phyloP scores from a whole-genome alignment of 805 yeast species.

The Candida ovalis region DNA sequence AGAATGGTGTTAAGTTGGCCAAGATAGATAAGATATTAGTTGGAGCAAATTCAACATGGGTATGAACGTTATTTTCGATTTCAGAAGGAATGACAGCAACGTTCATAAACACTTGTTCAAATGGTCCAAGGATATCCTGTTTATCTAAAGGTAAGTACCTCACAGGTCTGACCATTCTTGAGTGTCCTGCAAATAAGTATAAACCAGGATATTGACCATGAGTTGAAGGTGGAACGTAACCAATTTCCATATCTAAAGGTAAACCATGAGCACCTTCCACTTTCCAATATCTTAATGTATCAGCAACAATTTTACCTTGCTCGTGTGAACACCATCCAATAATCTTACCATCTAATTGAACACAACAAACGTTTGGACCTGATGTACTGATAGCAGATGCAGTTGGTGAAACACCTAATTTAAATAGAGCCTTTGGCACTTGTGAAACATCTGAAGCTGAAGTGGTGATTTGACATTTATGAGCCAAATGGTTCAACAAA shows the following conservation, averaged over 20 bases:
- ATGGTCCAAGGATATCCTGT: constrained; percentile 90
- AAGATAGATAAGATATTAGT: constrained; percentile 90
- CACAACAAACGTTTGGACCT: constrained; percentile 85
- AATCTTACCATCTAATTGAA: constrained; percentile 88
- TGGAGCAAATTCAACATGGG: constrained; percentile 93
- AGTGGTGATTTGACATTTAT: constrained; percentile 87
- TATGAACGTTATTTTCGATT: constrained; percentile 73
- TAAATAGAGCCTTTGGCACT: constrained; percentile 61
- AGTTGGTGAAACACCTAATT: constrained; percentile 79
- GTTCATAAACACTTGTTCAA: constrained; percentile 96
- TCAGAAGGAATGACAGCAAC: constrained; percentile 93
- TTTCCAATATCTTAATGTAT: constrained; percentile 89
- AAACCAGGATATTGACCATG: constrained; percentile 98
- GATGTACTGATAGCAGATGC: constrained; percentile 64
- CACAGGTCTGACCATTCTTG: constrained; percentile 96
- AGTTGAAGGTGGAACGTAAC: constrained; percentile 92
- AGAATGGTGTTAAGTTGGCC: constrained; percentile 96
- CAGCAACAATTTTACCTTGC: constrained; percentile 82
- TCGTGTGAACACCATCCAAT: constrained; percentile 93
- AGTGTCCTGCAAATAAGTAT: constrained; percentile 83
- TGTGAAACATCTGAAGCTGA: constrained; percentile 65
- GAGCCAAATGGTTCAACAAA: constrained; percentile 91
- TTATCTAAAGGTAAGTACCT: constrained; percentile 82
- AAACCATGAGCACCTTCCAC: constrained; percentile 75
- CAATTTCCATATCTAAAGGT: constrained; percentile 86